Evolutionary conservation across 306 rosid species (phyloP).

Genomic region (Mucuna pruriens): DNA sequence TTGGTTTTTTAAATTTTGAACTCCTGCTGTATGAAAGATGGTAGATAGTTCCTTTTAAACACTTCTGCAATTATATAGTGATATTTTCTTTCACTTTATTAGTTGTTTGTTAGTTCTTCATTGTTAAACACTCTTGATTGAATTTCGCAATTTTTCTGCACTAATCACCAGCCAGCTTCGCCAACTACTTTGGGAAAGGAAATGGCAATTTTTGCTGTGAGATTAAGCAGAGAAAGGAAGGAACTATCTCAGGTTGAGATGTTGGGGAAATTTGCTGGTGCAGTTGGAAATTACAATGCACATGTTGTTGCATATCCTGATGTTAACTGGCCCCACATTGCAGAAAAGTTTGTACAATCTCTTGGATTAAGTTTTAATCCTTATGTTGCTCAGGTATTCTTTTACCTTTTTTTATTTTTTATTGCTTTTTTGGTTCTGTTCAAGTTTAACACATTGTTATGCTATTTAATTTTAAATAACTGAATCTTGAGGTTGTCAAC

Average conservation of each 20-base stretch:
- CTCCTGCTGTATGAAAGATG: background rate
- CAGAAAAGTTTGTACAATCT: slow-evolving; percentile 74
- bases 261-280: slow-evolving; percentile 95
- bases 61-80: background rate
- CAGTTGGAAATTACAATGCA: slow-evolving; percentile 97
- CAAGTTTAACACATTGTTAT: background rate
- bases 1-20: background rate
- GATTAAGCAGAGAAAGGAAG: slow-evolving; percentile 76
- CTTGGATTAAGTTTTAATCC: slow-evolving; percentile 86
- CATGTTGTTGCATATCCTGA: slow-evolving; percentile 86
- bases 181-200: slow-evolving; percentile 97
- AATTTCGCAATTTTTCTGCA: slow-evolving; percentile 2
- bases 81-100: slow-evolving; percentile 1
- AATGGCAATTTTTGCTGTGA: slow-evolving; percentile 87
- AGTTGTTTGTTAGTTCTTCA: slow-evolving; percentile 11
- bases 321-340: slow-evolving; percentile 70
- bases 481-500: background rate
- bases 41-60: background rate
- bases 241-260: slow-evolving; percentile 68
- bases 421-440: background rate
- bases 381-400: slow-evolving; percentile 74
- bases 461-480: background rate
- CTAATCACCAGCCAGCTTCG: slow-evolving; percentile 76
- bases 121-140: slow-evolving; percentile 8
- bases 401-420: background rate